phyloP scores from a whole-genome alignment of 164 flowering plant species.

The Stephania cephalantha region DNA sequence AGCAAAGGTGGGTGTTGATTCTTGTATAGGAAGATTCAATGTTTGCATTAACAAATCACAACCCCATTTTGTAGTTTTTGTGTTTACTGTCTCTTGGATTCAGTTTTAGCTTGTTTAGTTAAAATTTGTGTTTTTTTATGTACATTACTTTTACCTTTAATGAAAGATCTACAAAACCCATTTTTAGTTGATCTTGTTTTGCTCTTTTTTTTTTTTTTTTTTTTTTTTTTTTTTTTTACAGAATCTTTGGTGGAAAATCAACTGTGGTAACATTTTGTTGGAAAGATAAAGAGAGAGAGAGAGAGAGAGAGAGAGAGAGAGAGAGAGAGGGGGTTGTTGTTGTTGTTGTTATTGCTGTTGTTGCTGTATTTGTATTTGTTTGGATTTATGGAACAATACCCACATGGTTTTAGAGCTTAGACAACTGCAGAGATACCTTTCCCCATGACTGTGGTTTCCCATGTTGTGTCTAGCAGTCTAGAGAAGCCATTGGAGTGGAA shows the following conservation, averaged over 20 bases:
- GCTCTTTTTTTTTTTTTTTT: constrained; percentile 1
- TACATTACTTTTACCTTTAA: too few species aligned
- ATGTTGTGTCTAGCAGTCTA: constrained; percentile 15
- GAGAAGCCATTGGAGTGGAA: not conserved
- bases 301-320: not conserved
- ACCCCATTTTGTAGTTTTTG: not conserved
- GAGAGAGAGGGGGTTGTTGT: too few species aligned
- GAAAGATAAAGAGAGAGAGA: constrained; percentile 17
- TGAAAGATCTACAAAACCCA: not conserved
- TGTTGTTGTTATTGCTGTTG: too few species aligned
- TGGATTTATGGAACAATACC: constrained; percentile 27
- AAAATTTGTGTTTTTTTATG: too few species aligned
- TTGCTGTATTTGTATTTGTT: constrained; percentile 15
- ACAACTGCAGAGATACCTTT: constrained; percentile 55
- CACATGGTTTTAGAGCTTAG: constrained; percentile 33
- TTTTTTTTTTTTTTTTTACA: constrained; percentile 1
- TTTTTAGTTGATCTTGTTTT: not conserved
- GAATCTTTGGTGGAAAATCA: constrained; percentile 6
- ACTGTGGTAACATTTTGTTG: constrained; percentile 16
- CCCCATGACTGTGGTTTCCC: constrained; percentile 39
- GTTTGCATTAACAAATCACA: not conserved
- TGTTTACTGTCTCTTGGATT: not conserved
- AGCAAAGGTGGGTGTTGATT: not conserved
- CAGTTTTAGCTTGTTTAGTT: not conserved
- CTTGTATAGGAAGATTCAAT: not conserved